phyloP scores from a whole-genome alignment of 2,329 filamentous ascomycete genomes.

The Davidsoniella eucalypti region DNA sequence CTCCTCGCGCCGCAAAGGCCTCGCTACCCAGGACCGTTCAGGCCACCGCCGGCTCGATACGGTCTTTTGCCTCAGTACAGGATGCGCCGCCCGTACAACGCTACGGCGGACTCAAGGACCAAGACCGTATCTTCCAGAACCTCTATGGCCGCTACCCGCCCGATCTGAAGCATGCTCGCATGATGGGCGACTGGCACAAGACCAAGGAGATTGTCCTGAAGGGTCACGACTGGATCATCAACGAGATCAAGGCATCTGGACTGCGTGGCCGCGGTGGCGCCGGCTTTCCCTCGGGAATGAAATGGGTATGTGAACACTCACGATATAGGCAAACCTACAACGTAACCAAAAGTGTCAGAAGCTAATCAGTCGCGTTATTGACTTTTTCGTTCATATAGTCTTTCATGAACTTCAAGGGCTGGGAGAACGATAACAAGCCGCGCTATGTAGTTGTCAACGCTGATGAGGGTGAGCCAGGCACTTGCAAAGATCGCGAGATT shows the following conservation, averaged over 20 bases:
- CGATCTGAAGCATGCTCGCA: slow-evolving; percentile 85
- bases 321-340: no score
- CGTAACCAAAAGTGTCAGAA: no score
- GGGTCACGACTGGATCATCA: slow-evolving; percentile 97
- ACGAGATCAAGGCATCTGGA: slow-evolving; percentile 91
- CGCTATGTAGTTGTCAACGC: slow-evolving; percentile 96
- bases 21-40: slow-evolving; percentile 22
- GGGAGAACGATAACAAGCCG: slow-evolving; percentile 94
- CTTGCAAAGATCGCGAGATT: slow-evolving; percentile 98
- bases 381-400: slow-evolving; percentile 38
- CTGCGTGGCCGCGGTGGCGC: slow-evolving; percentile 91
- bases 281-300: slow-evolving; percentile 93
- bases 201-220: slow-evolving; percentile 94
- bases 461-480: slow-evolving; percentile 95
- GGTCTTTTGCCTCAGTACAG: slow-evolving; percentile 68
- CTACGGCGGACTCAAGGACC: slow-evolving; percentile 81
- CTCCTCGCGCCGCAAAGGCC: slow-evolving; percentile 25
- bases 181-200: slow-evolving; percentile 98
- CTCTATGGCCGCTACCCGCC: slow-evolving; percentile 85
- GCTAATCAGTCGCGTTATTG: background rate
- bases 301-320: slow-evolving; percentile 60
- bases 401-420: slow-evolving; percentile 99
- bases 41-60: slow-evolving; percentile 26
- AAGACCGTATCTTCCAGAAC: slow-evolving; percentile 98
- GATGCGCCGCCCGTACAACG: slow-evolving; percentile 46